A percentile compares a stretch with the other conserved stretches of the same genome.
These are phyloP conservation scores for Cladosporium cucumerinum DNA, from an alignment of 2,329 filamentous ascomycete genomes.

Conservation along the genomic window DNA sequence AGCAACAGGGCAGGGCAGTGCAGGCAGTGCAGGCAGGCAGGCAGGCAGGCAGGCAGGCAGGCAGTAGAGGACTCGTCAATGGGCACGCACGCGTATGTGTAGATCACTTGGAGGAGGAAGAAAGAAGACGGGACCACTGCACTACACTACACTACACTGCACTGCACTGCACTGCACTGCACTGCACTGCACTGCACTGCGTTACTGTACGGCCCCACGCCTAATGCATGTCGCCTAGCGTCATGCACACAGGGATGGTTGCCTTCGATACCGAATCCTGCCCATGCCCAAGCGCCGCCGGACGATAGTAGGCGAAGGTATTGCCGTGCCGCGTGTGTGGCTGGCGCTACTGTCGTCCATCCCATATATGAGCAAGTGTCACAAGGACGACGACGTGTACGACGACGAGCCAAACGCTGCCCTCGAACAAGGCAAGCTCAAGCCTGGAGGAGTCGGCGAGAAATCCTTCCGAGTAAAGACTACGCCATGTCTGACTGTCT, in stretches of 20 bases:
- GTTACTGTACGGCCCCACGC: constrained; percentile 7
- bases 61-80: constrained; percentile 9
- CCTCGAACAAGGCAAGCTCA: background rate
- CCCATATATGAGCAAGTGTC: background rate
- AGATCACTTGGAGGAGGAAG: background rate
- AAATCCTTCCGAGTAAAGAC: background rate
- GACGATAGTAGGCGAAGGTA: background rate
- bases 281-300: background rate
- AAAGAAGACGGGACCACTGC: background rate
- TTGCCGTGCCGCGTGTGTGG: constrained; percentile 8
- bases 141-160: too few species aligned
- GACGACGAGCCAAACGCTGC: constrained; percentile 8
- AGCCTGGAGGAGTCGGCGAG: background rate
- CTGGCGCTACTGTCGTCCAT: background rate
- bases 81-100: constrained; percentile 1
- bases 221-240: constrained; percentile 11
- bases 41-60: too few species aligned
- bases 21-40: too few species aligned
- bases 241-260: constrained; percentile 15
- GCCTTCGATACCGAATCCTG: constrained; percentile 13
- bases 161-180: too few species aligned
- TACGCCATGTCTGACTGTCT: background rate
- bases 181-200: background rate
- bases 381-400: background rate
- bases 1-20: background rate